phyloP scores from a whole-genome alignment of 805 yeast genomes.

The Yarrowia yakushimensis region DNA sequence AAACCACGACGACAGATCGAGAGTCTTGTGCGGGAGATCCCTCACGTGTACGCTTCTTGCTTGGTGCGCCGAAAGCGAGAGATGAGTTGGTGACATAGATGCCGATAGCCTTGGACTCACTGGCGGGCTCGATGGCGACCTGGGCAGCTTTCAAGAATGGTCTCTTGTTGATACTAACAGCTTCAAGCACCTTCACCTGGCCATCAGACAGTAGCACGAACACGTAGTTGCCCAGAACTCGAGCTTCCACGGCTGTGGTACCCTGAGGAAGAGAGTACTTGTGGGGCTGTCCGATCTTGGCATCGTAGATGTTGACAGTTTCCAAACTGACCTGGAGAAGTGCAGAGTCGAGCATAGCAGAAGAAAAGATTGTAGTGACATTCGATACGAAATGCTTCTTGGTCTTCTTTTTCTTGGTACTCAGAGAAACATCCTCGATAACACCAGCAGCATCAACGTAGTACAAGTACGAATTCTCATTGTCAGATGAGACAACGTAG shows the following conservation, averaged over 20 bases:
- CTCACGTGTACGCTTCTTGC: conserved; percentile 9
- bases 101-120: conserved; percentile 2
- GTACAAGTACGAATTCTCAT: neutral
- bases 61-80: neutral
- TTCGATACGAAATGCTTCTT: conserved; percentile 6
- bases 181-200: conserved; percentile 10
- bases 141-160: conserved; percentile 17
- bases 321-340: conserved; percentile 22
- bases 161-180: conserved; percentile 11
- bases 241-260: conserved; percentile 10
- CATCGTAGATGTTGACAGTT: conserved; percentile 28
- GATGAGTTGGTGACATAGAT: conserved; percentile 7
- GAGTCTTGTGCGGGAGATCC: conserved; percentile 16
- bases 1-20: neutral
- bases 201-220: conserved; percentile 14
- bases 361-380: conserved; percentile 10
- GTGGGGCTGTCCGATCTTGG: conserved; percentile 27
- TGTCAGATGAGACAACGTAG: conserved; percentile 5
- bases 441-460: conserved; percentile 3
- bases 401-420: conserved; percentile 22
- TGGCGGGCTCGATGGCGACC: conserved; percentile 1
- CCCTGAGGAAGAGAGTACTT: conserved; percentile 24
- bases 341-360: neutral
- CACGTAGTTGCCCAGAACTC: neutral
- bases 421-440: conserved; percentile 11